Evolutionary conservation across 371 early-diverging fungal species (phyloP).

Genomic region (Mucor indicus): DNA sequence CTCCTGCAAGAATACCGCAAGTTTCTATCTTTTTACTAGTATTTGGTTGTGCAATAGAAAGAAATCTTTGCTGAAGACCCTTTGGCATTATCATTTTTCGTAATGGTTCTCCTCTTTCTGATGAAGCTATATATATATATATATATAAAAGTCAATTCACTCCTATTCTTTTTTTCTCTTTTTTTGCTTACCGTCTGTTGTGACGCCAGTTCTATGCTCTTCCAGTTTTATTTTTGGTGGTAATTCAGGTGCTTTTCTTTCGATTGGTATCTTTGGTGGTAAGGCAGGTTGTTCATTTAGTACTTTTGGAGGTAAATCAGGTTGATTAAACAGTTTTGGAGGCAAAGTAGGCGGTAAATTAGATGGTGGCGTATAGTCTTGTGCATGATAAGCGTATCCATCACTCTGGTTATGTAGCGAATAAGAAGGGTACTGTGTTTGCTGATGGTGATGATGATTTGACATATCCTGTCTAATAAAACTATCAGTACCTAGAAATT

Average conservation of each 20-base stretch:
- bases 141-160: not conserved
- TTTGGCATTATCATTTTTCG: constrained; percentile 67
- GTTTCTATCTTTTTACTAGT: constrained; percentile 85
- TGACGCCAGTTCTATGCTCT: not conserved
- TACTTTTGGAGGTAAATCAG: constrained; percentile 19
- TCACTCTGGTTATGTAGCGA: constrained; percentile 33
- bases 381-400: constrained; percentile 12
- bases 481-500: too few species aligned
- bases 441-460: not conserved
- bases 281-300: constrained; percentile 17
- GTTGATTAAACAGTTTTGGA: too few species aligned
- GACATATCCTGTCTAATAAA: too few species aligned
- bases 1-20: constrained; percentile 87
- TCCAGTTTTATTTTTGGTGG: constrained; percentile 28
- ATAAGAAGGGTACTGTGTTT: constrained; percentile 23
- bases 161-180: not conserved
- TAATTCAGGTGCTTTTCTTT: constrained; percentile 12
- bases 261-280: constrained; percentile 31
- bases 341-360: too few species aligned
- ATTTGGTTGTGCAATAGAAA: constrained; percentile 73
- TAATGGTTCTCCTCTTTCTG: constrained; percentile 65
- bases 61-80: constrained; percentile 60
- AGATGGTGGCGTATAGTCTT: too few species aligned
- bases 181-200: constrained; percentile 13
- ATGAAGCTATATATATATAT: constrained; percentile 23